Evolutionary conservation across 1,284 basidiomycete genomes (phyloP).

Genomic region (Cutaneotrichosporon curvatum): DNA sequence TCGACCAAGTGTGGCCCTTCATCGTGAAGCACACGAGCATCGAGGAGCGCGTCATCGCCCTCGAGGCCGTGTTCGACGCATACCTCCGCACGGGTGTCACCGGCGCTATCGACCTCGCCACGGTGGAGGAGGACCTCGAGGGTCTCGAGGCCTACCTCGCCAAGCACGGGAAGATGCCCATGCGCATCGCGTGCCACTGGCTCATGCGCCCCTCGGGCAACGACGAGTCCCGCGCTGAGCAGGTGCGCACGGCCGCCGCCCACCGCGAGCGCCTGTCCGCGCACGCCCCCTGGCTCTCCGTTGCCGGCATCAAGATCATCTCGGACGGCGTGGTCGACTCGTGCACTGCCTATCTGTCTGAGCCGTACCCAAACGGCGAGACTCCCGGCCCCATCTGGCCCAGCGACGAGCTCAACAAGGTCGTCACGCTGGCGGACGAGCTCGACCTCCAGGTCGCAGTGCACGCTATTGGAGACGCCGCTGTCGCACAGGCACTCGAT

Average conservation of each 20-base stretch:
- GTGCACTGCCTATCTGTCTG: slow-evolving; percentile 30
- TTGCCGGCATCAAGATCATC: slow-evolving; percentile 35
- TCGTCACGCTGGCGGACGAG: slow-evolving; percentile 25
- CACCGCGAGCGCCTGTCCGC: slow-evolving; percentile 18
- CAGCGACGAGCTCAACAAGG: slow-evolving; percentile 16
- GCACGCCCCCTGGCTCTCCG: slow-evolving; percentile 16
- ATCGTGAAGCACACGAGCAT: slow-evolving; percentile 11
- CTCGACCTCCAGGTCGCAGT: slow-evolving; percentile 29
- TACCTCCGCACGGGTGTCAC: slow-evolving; percentile 27
- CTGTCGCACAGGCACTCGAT: slow-evolving; percentile 28
- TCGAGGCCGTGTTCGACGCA: slow-evolving; percentile 20
- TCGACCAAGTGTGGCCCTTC: slow-evolving; percentile 26
- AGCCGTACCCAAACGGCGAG: slow-evolving; percentile 26
- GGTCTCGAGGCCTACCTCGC: slow-evolving; percentile 22
- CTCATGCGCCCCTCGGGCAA: slow-evolving; percentile 20
- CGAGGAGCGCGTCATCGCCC: slow-evolving; percentile 15
- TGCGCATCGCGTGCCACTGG: slow-evolving; percentile 28
- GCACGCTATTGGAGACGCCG: slow-evolving; percentile 36
- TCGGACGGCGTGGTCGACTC: slow-evolving; percentile 33
- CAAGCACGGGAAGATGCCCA: slow-evolving; percentile 16
- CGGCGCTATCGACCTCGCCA: slow-evolving; percentile 28
- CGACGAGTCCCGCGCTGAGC: slow-evolving; percentile 11
- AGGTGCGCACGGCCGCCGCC: slow-evolving; percentile 17
- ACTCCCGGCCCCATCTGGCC: slow-evolving; percentile 31
- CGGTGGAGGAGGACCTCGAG: slow-evolving; percentile 18